Base-by-base conservation (phyloP, 208 protist species). In the Trypanosoma cruzi region DNA sequence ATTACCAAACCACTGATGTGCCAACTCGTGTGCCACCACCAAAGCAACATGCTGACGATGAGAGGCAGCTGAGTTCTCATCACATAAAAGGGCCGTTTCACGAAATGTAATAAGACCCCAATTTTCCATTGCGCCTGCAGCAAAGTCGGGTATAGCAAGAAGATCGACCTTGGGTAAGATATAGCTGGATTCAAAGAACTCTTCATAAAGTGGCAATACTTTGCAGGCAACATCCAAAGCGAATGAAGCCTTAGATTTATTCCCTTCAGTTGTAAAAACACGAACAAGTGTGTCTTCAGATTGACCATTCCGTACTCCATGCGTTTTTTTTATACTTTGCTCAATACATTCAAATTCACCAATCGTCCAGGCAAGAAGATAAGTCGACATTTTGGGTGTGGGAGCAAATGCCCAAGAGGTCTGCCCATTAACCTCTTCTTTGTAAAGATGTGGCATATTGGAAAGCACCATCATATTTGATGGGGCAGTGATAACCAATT, bases 1-100 rank as follows among this genome's bases (percentile, higher is more conserved):
- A 84, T 99, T 98, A 63, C 98, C 98, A 71, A 98, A 99, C 98
- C 97, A 99, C 90, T 98, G 94, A 69, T 99, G 98, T 13, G 91
- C 95, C 32, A 99, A 60, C 71, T 98, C 98, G 75, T 99, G 98
- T 34, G 88, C 81, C 22, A 98, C 89, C 10, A 97, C 86, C 29
- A 86, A 69, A 37, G 92, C 90, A 24, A 95, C 90, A 11, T 79
- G 71, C 63, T 91, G 64, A 34, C 60, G 63, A 46, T 91, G 81
- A 59, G 57, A 58, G 11, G 75, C 68, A 64, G 70, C 86, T 44
- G 84, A 79, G 24, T 59, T 60, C 24, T 80, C 75, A 64, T 87
- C 74, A 62, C 81, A 85, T 20, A 96, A 84, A 42, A 96, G 60
- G 28, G 87, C 84, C 42, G 82, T 73, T 65, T 99, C 94, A 53